phyloP scores from a whole-genome alignment of 2,329 filamentous ascomycete species.

The Diplocarpon mali region DNA sequence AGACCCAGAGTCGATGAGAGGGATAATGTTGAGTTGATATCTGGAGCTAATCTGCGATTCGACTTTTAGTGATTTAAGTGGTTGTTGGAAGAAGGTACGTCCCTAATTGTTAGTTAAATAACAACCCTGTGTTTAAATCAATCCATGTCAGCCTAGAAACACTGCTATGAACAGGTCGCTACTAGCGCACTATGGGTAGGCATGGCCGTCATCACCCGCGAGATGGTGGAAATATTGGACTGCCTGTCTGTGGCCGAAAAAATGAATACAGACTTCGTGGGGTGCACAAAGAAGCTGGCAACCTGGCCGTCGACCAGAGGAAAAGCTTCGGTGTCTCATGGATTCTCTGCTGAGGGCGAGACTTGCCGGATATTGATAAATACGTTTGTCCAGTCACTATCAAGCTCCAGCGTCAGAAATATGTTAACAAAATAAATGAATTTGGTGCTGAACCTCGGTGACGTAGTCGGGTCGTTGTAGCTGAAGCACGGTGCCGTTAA shows the following conservation, averaged over 20 bases:
- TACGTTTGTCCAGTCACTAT: no score
- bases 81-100: no score
- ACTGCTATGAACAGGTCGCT: constrained; percentile 25
- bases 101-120: no score
- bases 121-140: constrained; percentile 1
- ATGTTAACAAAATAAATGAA: no score
- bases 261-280: constrained; percentile 2
- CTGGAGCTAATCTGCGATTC: no score
- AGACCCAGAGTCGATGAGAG: no score
- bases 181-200: constrained; percentile 20
- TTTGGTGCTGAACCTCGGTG: no score
- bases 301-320: constrained; percentile 27
- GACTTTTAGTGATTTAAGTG: no score
- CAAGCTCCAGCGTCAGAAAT: no score
- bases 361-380: background rate
- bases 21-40: no score
- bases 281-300: constrained; percentile 24
- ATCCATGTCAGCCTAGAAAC: constrained; percentile 18
- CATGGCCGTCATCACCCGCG: constrained; percentile 22
- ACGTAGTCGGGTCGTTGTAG: no score
- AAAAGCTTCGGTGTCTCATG: constrained; percentile 1
- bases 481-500: no score
- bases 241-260: constrained; percentile 23
- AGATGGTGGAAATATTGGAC: constrained; percentile 24
- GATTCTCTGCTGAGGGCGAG: background rate